phyloP scores from a whole-genome alignment of 192 early-diverging fungal species.

The Rhizoclosmatium globosum region DNA sequence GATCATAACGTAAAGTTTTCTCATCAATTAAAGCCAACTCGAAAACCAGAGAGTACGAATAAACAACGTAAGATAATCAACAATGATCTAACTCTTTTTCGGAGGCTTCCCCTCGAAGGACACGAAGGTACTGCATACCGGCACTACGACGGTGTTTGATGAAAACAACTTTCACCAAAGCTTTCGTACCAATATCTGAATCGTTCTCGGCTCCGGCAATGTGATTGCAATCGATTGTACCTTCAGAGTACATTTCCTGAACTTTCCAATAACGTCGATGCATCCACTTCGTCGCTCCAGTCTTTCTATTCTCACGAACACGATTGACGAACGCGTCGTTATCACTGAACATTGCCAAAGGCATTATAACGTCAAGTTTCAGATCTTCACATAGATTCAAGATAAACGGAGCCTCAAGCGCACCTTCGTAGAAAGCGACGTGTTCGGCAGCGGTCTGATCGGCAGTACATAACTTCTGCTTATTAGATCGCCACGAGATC shows the following conservation, averaged over 20 bases:
- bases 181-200: neutral
- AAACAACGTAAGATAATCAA: neutral
- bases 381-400: conserved; percentile 13
- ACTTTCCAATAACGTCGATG: conserved; percentile 13
- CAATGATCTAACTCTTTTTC: conserved; percentile 7
- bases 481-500: neutral
- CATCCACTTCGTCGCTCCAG: neutral
- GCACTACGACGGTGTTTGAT: neutral
- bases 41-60: neutral
- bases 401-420: neutral
- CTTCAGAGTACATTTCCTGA: conserved; percentile 2
- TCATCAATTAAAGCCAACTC: neutral
- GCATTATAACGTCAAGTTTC: neutral
- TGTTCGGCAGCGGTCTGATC: conserved; percentile 14
- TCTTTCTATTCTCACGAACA: neutral
- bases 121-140: conserved; percentile 16
- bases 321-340: neutral
- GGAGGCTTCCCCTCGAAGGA: neutral
- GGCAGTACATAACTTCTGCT: conserved; percentile 15
- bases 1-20: neutral
- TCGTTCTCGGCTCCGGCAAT: neutral
- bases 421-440: conserved; percentile 10
- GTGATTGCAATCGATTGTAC: neutral
- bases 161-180: neutral
- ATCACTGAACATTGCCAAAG: conserved; percentile 7